Evolutionary conservation across 83 land plant genomes (phyloP), one percentile per base, ranked within the genome.

Genomic region (Picea mariana): DNA sequence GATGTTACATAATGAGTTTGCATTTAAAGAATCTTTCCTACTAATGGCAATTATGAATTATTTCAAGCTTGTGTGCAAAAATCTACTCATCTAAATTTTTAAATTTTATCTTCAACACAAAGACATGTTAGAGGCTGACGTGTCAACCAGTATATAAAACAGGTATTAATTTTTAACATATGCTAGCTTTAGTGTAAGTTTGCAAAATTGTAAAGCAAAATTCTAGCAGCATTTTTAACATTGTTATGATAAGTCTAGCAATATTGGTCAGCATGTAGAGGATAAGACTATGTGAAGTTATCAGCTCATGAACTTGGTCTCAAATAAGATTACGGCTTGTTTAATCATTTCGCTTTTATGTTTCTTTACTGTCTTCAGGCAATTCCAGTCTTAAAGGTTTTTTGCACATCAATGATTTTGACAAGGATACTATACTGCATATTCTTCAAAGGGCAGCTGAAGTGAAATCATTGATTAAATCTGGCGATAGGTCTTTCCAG

Each of bases 381-480:
- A 90, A 91, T 80, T 42, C 82, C 66, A 81, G 84, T 21, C 89
- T 81, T n/a, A 85, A 79, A 79, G 99, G 92, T 80, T 97, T 97
- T 83, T 77, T 95, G 64, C 98, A 97, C 84, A 88, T 97, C 38
- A 86, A 81, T 82, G 98, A 97, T 82, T 97, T 90, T 86, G 94
- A 95, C 86, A 94, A 88, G 84, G 81, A 85, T 34, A 91, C 98
- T 0, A 87, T 97, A 62, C 13, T 92, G 84, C 86, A 89, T 62
- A 93, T 95, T 40, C 88, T 97, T 68, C 87, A 89, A 58, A 93
- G 94, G 40, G 99, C 98, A 24, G 79, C 67, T 7, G 94, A 97
- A 68, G 97, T 97, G 58, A 97, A 97, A 79, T 87, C 95, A 20
- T 67, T 81, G 31, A 77, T 97, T 62, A 97, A 95, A 77, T 91